Percentiles rank a stretch among this genome's conserved stretches.
These are phyloP conservation scores for Coccomyxa sp. DNA, from an alignment of 139 green algal genomes.

Conservation along the genomic window DNA sequence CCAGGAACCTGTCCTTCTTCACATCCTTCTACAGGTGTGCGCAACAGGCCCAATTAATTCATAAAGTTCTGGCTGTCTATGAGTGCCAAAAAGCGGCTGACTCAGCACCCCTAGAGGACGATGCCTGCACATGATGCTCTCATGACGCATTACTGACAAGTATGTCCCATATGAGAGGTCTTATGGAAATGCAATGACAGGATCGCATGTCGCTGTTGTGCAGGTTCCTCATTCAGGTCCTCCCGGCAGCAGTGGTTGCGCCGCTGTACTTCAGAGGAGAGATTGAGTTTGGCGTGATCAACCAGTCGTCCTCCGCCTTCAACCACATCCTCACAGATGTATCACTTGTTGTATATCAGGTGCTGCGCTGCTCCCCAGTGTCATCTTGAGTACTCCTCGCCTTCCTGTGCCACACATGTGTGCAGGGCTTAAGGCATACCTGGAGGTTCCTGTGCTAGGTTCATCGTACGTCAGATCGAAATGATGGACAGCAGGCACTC, in stretches of 20 bases:
- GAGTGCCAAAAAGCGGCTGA: no score
- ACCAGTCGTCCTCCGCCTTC: slow-evolving; percentile 91
- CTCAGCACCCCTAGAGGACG: no score
- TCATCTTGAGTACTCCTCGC: not conserved
- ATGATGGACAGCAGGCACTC: no score
- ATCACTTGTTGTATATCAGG: slow-evolving; percentile 89
- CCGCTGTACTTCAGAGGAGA: slow-evolving; percentile 93
- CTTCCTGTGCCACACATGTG: not conserved
- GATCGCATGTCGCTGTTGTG: no score
- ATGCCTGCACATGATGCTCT: no score
- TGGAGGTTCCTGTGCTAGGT: not conserved
- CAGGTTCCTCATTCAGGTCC: slow-evolving; percentile 85
- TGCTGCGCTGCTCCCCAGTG: not conserved
- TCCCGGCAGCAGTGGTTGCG: slow-evolving; percentile 96
- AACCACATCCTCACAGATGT: slow-evolving; percentile 95
- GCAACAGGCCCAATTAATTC: not conserved
- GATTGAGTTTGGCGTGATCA: slow-evolving; percentile 99
- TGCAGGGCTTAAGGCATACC: not conserved
- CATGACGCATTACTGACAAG: no score
- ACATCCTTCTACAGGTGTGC: slow-evolving; percentile 82
- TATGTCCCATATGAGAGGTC: no score
- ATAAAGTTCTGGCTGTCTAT: no score
- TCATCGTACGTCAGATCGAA: not conserved
- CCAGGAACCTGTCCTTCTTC: slow-evolving; percentile 96
- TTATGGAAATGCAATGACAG: no score